A percentile compares a stretch with the other conserved stretches of the same genome.
Conservation (phyloP, 345 rosid species). For the Aurinia saxatilis region DNA sequence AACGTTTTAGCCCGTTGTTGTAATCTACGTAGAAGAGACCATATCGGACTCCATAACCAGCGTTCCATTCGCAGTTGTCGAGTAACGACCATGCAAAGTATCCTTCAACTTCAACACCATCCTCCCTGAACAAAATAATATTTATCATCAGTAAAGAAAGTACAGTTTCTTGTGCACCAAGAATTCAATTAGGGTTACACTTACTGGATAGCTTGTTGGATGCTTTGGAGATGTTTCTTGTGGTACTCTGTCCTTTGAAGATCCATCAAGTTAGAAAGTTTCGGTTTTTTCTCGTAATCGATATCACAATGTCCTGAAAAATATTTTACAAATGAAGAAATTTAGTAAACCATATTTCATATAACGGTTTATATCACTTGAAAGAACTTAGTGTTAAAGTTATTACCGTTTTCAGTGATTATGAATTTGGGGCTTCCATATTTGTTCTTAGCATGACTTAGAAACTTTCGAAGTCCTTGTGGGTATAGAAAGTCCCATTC, state of each 20-base stretch:
- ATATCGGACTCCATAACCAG: slow-evolving; percentile 44
- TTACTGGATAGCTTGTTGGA: slow-evolving; percentile 30
- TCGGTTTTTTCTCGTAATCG: slow-evolving; percentile 23
- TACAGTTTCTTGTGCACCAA: background rate
- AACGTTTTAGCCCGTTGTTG: slow-evolving; percentile 44
- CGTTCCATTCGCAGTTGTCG: slow-evolving; percentile 61
- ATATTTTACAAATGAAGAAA: background rate
- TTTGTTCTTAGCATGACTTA: slow-evolving; percentile 31
- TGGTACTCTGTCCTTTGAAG: slow-evolving; percentile 32
- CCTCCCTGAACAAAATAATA: slow-evolving; percentile 24
- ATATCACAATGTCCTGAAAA: slow-evolving; percentile 28
- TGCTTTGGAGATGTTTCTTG: slow-evolving; percentile 32
- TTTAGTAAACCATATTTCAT: background rate
- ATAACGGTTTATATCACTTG: background rate
- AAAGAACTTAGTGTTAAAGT: background rate
- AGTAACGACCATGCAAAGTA: slow-evolving; percentile 57
- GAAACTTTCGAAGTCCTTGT: slow-evolving; percentile 34
- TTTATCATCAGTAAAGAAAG: background rate
- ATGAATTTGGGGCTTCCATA: slow-evolving; percentile 39
- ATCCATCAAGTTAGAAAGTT: slow-evolving; percentile 31
- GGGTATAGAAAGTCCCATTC: slow-evolving; percentile 42
- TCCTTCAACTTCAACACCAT: slow-evolving; percentile 44
- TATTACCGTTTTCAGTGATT: slow-evolving; percentile 50
- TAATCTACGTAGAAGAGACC: slow-evolving; percentile 51
- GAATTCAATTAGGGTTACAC: background rate